A percentile compares a stretch with the other conserved stretches of the same genome.
phyloP scores from a whole-genome alignment of 2,329 filamentous ascomycete species.

The Penicillium capsulatum region DNA sequence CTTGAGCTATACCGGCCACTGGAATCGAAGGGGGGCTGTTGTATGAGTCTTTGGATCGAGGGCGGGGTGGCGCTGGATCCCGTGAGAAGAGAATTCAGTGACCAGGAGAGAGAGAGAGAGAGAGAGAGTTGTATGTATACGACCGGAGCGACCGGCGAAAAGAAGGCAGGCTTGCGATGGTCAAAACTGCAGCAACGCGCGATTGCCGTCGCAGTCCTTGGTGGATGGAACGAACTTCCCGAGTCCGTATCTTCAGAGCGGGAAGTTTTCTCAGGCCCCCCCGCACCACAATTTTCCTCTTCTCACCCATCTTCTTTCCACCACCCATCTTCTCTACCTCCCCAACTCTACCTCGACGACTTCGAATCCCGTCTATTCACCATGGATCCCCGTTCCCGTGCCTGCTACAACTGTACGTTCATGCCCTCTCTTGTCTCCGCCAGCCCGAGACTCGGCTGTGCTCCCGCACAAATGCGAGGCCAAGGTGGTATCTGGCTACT shows the following conservation, averaged over 20 bases:
- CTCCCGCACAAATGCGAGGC: constrained; percentile 13
- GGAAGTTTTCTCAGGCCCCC: constrained; percentile 19
- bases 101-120: too few species aligned
- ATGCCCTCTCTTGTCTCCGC: constrained; percentile 2
- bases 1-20: too few species aligned
- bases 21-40: too few species aligned
- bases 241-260: constrained; percentile 3
- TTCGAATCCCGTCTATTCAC: constrained; percentile 15
- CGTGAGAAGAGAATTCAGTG: too few species aligned
- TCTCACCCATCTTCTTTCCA: constrained; percentile 10
- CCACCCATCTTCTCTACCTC: constrained; percentile 5
- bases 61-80: too few species aligned
- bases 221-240: neutral
- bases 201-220: too few species aligned
- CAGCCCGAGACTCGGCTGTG: constrained; percentile 9
- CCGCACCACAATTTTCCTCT: constrained; percentile 23
- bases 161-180: too few species aligned
- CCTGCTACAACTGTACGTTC: constrained; percentile 58
- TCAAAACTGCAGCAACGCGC: too few species aligned
- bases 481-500: neutral
- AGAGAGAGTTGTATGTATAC: too few species aligned
- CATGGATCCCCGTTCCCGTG: constrained; percentile 52
- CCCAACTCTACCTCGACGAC: constrained; percentile 2
- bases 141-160: too few species aligned
- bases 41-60: too few species aligned